A percentile compares a stretch with the other conserved stretches of the same genome.
Conservation (phyloP, 1,284 basidiomycete genomes). For the Agroathelia rolfsii region DNA sequence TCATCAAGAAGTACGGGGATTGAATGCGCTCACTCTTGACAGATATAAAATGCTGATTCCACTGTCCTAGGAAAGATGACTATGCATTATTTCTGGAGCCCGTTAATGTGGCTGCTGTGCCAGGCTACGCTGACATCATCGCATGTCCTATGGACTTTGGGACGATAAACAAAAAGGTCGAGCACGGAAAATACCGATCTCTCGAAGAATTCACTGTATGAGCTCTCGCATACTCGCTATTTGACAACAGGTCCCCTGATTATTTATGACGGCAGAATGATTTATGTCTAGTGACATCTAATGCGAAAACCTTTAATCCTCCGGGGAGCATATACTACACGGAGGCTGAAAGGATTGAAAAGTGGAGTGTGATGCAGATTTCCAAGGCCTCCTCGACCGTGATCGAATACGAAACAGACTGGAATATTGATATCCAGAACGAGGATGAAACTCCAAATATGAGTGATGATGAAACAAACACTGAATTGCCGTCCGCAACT, state of each 20-base stretch:
- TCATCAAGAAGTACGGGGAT: slow-evolving; percentile 66
- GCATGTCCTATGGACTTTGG: slow-evolving; percentile 77
- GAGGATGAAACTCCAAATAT: slow-evolving; percentile 45
- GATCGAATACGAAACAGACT: slow-evolving; percentile 71
- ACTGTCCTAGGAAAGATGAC: slow-evolving; percentile 58
- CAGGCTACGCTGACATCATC: slow-evolving; percentile 61
- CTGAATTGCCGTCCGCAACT: slow-evolving; percentile 30
- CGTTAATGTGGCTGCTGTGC: slow-evolving; percentile 54
- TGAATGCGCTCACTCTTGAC: slow-evolving; percentile 3
- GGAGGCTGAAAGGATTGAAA: slow-evolving; percentile 61
- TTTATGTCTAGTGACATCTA: slow-evolving; percentile 58
- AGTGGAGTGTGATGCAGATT: slow-evolving; percentile 64
- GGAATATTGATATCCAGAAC: slow-evolving; percentile 71
- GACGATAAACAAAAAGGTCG: slow-evolving; percentile 63
- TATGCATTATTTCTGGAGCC: slow-evolving; percentile 77
- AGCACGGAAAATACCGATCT: slow-evolving; percentile 56
- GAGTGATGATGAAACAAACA: slow-evolving; percentile 26
- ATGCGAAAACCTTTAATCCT: slow-evolving; percentile 68
- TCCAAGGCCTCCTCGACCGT: slow-evolving; percentile 56
- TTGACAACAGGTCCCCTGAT: background rate
- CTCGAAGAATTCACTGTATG: slow-evolving; percentile 68
- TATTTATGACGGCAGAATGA: slow-evolving; percentile 51
- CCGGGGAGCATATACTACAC: slow-evolving; percentile 59
- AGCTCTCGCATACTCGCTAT: slow-evolving; percentile 13
- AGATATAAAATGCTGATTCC: slow-evolving; percentile 9